phyloP scores from a whole-genome alignment of 2,329 filamentous ascomycete genomes.

The Scopulariopsis brevicaulis region DNA sequence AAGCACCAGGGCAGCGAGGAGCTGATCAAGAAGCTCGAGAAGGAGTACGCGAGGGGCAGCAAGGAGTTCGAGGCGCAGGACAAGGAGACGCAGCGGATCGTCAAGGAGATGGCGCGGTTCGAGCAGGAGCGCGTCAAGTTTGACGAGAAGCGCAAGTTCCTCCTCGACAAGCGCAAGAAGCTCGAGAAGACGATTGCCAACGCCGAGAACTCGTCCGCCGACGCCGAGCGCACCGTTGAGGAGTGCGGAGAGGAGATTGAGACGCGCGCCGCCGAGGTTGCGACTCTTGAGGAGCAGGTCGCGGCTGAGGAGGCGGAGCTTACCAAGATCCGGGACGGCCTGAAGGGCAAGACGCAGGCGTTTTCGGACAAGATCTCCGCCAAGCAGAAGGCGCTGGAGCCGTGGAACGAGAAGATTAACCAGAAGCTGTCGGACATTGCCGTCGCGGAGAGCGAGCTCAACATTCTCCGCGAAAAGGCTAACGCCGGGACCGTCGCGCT shows the following conservation, averaged over 20 bases:
- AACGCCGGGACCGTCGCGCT: slow-evolving; percentile 78
- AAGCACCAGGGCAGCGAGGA: slow-evolving; percentile 87
- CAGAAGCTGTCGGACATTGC: slow-evolving; percentile 91
- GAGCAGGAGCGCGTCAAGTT: slow-evolving; percentile 97
- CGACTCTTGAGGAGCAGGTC: slow-evolving; percentile 64
- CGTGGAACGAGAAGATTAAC: slow-evolving; percentile 95
- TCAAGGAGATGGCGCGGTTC: slow-evolving; percentile 83
- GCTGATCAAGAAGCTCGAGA: slow-evolving; percentile 80
- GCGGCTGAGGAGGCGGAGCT: slow-evolving; percentile 73
- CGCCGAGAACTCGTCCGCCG: slow-evolving; percentile 61
- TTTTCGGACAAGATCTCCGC: slow-evolving; percentile 85
- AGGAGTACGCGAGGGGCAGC: slow-evolving; percentile 67
- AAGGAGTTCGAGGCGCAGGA: slow-evolving; percentile 78
- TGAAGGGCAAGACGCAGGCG: slow-evolving; percentile 92
- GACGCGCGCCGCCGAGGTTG: slow-evolving; percentile 62
- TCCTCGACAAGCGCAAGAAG: slow-evolving; percentile 86
- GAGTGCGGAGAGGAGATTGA: slow-evolving; percentile 71
- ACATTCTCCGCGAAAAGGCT: slow-evolving; percentile 80
- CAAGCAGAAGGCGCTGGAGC: slow-evolving; percentile 90
- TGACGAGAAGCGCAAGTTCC: slow-evolving; percentile 94
- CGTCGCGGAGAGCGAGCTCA: slow-evolving; percentile 87
- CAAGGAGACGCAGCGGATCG: slow-evolving; percentile 65
- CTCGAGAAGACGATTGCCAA: slow-evolving; percentile 77
- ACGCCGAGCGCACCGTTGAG: slow-evolving; percentile 67
- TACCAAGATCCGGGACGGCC: slow-evolving; percentile 65